Conservation (phyloP, 352 stramenopile species). For the Globisporangium nagaii region DNA sequence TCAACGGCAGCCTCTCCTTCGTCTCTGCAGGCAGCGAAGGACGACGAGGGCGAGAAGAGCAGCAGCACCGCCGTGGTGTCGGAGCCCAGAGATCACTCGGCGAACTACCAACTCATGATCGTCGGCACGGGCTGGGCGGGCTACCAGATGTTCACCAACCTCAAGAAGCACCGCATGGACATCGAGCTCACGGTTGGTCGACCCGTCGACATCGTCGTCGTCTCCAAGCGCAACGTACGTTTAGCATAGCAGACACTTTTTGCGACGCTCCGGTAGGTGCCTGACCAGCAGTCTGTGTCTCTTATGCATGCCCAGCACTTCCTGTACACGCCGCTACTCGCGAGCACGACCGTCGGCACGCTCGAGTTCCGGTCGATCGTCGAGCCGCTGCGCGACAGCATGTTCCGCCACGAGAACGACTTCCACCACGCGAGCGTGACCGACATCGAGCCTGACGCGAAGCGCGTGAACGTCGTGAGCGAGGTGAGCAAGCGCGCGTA, state of each 20-base stretch:
- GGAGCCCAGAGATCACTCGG: slow-evolving; percentile 9
- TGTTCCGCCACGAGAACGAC: slow-evolving; percentile 65
- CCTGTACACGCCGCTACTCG: slow-evolving; percentile 96
- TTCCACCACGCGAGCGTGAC: slow-evolving; percentile 70
- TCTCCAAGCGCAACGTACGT: slow-evolving; percentile 77
- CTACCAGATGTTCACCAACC: slow-evolving; percentile 72
- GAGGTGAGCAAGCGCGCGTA: slow-evolving; percentile 58
- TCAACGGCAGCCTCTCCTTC: neutral
- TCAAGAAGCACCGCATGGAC: slow-evolving; percentile 69
- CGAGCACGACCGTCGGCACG: slow-evolving; percentile 92
- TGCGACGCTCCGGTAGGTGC: neutral
- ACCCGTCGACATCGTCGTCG: slow-evolving; percentile 65
- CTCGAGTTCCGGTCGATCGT: slow-evolving; percentile 97
- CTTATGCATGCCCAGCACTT: slow-evolving; percentile 81
- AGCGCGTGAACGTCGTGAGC: slow-evolving; percentile 67
- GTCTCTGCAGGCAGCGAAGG: neutral
- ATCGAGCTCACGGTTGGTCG: slow-evolving; percentile 57
- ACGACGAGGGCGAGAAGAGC: neutral
- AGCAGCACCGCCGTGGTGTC: neutral
- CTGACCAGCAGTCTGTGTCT: neutral
- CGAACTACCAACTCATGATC: slow-evolving; percentile 72
- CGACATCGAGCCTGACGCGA: slow-evolving; percentile 74
- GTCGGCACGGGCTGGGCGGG: slow-evolving; percentile 76
- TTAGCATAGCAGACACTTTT: neutral
- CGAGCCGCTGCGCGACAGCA: slow-evolving; percentile 91